Conservation (phyloP, 1,284 basidiomycete species). For the Gomphus bonarii region DNA sequence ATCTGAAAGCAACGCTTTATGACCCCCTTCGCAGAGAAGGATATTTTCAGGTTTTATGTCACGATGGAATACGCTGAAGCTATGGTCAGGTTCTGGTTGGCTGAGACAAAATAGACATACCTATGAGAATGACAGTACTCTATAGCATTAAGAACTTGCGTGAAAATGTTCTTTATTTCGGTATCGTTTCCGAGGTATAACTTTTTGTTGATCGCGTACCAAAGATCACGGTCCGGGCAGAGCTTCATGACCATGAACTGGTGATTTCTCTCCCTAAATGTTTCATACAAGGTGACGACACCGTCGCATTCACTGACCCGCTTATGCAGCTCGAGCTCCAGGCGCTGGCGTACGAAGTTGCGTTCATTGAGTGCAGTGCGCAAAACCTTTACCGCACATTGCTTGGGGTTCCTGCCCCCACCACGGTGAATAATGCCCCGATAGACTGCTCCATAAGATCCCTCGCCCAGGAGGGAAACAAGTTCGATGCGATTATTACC, state of each 20-base stretch:
- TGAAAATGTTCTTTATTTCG: constrained; percentile 79
- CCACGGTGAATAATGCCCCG: constrained; percentile 41
- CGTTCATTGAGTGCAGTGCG: constrained; percentile 19
- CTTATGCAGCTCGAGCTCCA: constrained; percentile 3
- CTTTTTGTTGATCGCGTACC: constrained; percentile 72
- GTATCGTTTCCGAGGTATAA: constrained; percentile 71
- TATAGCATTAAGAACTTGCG: constrained; percentile 90
- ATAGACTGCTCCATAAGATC: constrained; percentile 78
- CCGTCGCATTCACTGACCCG: constrained; percentile 38
- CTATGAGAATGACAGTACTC: constrained; percentile 75
- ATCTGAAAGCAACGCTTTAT: constrained; percentile 84
- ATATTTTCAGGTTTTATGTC: constrained; percentile 99
- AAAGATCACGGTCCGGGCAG: constrained; percentile 81
- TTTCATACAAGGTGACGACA: constrained; percentile 69
- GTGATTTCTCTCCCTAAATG: constrained; percentile 56
- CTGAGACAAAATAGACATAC: constrained; percentile 67
- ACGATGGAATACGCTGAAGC: constrained; percentile 82
- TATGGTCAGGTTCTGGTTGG: constrained; percentile 30
- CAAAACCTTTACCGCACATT: constrained; percentile 69
- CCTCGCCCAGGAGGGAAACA: constrained; percentile 58
- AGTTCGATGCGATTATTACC: constrained; percentile 51
- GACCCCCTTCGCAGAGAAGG: constrained; percentile 75
- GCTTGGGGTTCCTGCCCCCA: constrained; percentile 26
- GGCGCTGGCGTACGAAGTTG: neutral
- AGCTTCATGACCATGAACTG: constrained; percentile 61